These are phyloP conservation scores for Pleurotus giganteus DNA, from an alignment of 768 basidiomycete species.

Conservation along the genomic window DNA sequence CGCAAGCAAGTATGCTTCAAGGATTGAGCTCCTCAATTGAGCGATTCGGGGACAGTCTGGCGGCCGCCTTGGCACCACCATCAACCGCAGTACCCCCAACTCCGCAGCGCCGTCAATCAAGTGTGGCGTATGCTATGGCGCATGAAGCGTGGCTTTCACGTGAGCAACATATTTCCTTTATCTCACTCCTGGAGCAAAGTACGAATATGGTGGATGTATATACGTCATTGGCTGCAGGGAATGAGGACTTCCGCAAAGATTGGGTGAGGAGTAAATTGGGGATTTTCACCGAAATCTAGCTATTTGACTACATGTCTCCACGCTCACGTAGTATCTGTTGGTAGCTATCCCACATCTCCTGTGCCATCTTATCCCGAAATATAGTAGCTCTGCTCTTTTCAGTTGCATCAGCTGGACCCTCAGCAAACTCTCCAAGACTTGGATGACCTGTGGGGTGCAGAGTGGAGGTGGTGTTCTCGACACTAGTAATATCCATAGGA, in stretches of 20 bases:
- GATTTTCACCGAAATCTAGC: neutral
- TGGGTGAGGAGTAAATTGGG: neutral
- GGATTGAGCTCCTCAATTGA: neutral
- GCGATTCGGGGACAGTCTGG: neutral
- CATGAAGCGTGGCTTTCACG: neutral
- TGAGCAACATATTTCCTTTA: neutral
- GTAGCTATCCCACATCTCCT: conserved; percentile 15
- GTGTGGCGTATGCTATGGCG: neutral
- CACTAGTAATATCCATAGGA: neutral
- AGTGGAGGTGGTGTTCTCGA: neutral
- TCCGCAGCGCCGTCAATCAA: neutral
- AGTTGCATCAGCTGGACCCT: neutral
- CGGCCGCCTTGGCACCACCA: neutral
- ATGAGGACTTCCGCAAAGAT: neutral
- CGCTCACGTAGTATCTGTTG: conserved; percentile 2
- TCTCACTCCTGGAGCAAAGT: neutral
- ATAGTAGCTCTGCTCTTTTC: conserved; percentile 11
- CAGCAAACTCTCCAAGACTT: neutral
- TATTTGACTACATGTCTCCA: neutral
- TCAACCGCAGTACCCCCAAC: neutral
- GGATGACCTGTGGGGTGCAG: neutral
- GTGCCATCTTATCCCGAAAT: conserved; percentile 13
- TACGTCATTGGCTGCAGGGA: neutral
- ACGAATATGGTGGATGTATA: neutral
- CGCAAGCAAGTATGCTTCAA: neutral